These are phyloP conservation scores for Schrenkiella parvula DNA, from an alignment of 345 rosid species.

Conservation along the genomic window DNA sequence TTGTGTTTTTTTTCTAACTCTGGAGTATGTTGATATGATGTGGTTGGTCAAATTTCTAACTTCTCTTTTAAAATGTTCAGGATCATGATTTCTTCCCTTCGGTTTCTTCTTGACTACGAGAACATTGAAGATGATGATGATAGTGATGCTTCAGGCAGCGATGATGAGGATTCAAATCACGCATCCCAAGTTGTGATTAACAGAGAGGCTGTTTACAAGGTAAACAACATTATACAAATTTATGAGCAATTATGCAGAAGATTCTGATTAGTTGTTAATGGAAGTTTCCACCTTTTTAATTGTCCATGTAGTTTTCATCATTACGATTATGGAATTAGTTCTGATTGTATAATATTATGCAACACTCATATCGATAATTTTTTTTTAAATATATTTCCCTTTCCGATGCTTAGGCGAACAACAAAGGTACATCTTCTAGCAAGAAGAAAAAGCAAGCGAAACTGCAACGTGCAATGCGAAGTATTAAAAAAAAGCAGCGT, in stretches of 20 bases:
- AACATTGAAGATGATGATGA: conserved; percentile 65
- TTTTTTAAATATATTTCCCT: neutral
- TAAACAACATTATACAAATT: conserved; percentile 14
- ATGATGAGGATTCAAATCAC: conserved; percentile 56
- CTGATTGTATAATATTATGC: neutral
- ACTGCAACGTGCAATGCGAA: conserved; percentile 69
- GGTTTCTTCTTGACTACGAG: conserved; percentile 90
- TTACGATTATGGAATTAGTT: neutral
- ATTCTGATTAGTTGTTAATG: neutral
- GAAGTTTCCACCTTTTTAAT: neutral
- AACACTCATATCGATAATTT: conserved; percentile 2
- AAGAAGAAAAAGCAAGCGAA: conserved; percentile 98
- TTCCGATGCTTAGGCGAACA: conserved; percentile 52
- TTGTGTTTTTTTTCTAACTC: neutral
- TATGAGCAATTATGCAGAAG: neutral
- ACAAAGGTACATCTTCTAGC: conserved; percentile 80
- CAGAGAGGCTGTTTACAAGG: conserved; percentile 83
- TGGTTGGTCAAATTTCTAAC: neutral
- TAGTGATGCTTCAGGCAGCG: conserved; percentile 68
- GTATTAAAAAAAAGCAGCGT: conserved; percentile 81
- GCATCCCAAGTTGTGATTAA: conserved; percentile 45
- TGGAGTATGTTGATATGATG: conserved; percentile 3
- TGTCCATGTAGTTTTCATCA: neutral
- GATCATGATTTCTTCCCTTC: conserved; percentile 74
- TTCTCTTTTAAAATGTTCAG: conserved; percentile 36